Evolutionary conservation across 208 protist genomes (phyloP).

Genomic region (Lotmaria passim): DNA sequence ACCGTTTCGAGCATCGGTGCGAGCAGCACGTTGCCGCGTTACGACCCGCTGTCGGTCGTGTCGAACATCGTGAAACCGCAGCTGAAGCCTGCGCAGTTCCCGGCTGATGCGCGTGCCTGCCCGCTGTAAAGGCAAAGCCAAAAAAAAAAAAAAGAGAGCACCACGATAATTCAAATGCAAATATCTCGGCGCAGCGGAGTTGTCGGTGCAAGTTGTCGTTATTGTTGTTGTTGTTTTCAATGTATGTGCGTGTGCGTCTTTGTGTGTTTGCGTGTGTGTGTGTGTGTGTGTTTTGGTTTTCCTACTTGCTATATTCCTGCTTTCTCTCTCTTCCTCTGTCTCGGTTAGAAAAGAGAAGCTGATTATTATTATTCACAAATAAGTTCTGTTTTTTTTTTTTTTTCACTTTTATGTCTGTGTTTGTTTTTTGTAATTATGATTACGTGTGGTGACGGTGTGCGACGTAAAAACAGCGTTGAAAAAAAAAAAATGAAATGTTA

Average conservation of each 20-base stretch:
- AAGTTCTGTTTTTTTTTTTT: no score
- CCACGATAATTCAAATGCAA: no score
- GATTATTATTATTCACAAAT: no score
- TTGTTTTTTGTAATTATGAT: no score
- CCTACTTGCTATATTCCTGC: no score
- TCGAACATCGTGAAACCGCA: conserved; percentile 49
- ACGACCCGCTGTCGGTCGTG: conserved; percentile 49
- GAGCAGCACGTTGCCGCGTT: conserved; percentile 59
- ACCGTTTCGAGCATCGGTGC: conserved; percentile 82
- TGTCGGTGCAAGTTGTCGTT: no score
- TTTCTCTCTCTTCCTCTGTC: no score
- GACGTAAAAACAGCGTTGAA: no score
- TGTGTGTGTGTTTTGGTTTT: not conserved
- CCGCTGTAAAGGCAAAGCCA: conserved; percentile 9
- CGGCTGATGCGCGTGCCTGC: conserved; percentile 23
- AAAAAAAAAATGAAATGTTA: no score
- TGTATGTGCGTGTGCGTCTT: not conserved
- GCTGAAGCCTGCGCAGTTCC: conserved; percentile 35
- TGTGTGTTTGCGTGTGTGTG: conserved; percentile 9
- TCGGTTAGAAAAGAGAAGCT: not conserved
- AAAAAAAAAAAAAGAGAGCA: not conserved
- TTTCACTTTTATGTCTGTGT: no score
- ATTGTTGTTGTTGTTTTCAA: no score
- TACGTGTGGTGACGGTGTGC: no score
- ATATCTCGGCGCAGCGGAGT: not conserved